Evolutionary conservation across 805 yeast species (phyloP), one percentile per base, ranked within the genome.

Genomic region (Geotrichum ghanense): DNA sequence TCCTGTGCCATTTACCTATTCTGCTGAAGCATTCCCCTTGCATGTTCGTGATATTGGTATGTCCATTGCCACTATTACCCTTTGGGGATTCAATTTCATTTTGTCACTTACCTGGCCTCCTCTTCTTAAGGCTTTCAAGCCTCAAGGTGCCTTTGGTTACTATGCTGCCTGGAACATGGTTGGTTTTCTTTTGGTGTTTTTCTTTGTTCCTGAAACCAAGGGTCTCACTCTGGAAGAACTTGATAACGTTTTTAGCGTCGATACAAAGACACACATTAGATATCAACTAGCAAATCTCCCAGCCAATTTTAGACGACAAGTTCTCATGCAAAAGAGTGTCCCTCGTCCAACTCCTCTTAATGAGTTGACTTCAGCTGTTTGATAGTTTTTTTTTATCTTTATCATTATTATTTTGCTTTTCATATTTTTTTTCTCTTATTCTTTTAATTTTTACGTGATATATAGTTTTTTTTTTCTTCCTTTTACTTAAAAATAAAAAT

Each of bases 91-190:
- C 63, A 73, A 73, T 58, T 76, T 79, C 53, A 67, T 78, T 43
- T 66, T 81, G 51, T 78, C 92, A 19, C 71, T 85, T 51, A 79
- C 94, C 6, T 81, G 92, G 92, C 92, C 94, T 27, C 69, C 84
- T 21, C 65, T 86, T 62, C 63, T 74, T 48, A 72, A 65, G 43
- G 79, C 81, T 0, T 80, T 86, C 66, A 77, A 75, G 47, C 75
- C 87, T 2, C 85, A 81, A 53, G 95, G 95, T 62, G 94, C 94
- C 2, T 86, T 83, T 60, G 88, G 92, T 12, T 86, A 79, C 74
- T 86, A 84, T 58, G 95, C 92, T 1, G 95, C 81, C 12, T 82
- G 90, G 89, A 85, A 85, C 62, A 55, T 84, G 56, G 84, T 83
- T 3, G 72, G 84, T 46, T 79, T 83, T 73, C 69, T 81, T 60